Evolutionary conservation across 148 eudicot genomes (phyloP), one percentile per base, ranked within the genome.

Genomic region (Rhododendron mucronatum): DNA sequence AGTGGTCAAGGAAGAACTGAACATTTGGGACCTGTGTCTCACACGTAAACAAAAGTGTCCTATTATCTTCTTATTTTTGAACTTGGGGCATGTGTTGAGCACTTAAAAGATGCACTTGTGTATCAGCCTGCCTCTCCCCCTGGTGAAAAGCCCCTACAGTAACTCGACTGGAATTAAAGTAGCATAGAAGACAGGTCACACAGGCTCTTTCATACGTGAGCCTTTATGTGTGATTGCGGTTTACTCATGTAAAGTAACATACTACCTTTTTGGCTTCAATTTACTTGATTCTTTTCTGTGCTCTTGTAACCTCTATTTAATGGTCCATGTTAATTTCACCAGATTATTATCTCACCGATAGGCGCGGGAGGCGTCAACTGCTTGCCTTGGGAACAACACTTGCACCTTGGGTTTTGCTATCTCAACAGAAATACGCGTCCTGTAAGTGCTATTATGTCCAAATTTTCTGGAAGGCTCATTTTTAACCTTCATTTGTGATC

Each of bases 361-460:
- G 88, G 88, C 82, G 87, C 55, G 92, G 93, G 86, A 92, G 96
- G 89, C 94, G 99, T 81, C 89, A 92, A 73, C 87, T 96, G 85
- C 93, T 96, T 75, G 94, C 97, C 39, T 57, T 91, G 91, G 99
- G 97, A 74, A 88, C 92, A 86, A 87, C 91, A 83, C 80, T 90
- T 86, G 87, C 87, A 82, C 95, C 98, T 86, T 93, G 92, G 89
- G 59, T 90, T 85, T 82, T 86, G 82, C 83, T 93, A 83, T 87
- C 93, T 83, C 47, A 83, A 37, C 91, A 92, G 86, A 87, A 88
- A 47, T 88, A 92, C 15, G 33, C 87, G n/a, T 87, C 97, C 85
- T 96, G 99, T 96, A 95, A 86, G 97, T 88, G 50, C 30, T 82
- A 44, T 59, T 79, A 39, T 44, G n/a, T 65, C 73, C 18, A 76